Base-by-base conservation (phyloP, 192 early-diverging fungal genomes). In the Geosiphon pyriformis region DNA sequence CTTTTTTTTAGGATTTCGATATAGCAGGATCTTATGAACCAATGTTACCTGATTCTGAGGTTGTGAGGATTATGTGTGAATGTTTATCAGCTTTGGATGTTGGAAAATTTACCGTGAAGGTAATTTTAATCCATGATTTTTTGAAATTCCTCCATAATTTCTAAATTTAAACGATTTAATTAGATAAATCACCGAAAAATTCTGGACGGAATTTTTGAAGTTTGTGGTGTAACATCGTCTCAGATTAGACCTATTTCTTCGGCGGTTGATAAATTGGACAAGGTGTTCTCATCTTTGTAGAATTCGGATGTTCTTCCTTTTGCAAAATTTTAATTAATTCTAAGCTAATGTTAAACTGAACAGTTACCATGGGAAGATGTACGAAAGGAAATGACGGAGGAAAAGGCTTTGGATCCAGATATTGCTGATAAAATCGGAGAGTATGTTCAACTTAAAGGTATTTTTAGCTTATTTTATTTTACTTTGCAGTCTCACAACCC, bases 261-360 rank as follows among this genome's bases (percentile, higher is more conserved):
- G 47, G 95, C 96, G 0, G 94, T 99, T 6, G 96, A 99, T 75
- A 99, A 99, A 80, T 82, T 99, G 12, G 96, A 99, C 79, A 98
- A 98, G 78, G 79, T 83, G 18, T 49, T 11, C 12, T 12, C 18
- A 18, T 34, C 29, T 30, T 27, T 61, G 10, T 47, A 61, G 11
- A 42, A 15, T 15, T 42, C 37, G 15, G 6, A 6, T 10, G 37
- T 10, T 10, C 15, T 61, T 23, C 22, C 22, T 35, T 11, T 42
- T 23, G 12, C 20, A 31, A 35, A 1, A 0, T 18, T 32, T 29
- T 37, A 31, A 17, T 18, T 58, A 31, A 66, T 12, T n/a, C 18
- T 32, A n/a, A n/a, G n/a, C n/a, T n/a, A n/a, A 18, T 31, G 23
- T 1, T 59, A 15, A n/a, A 22, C 48, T 58, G 30, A 30, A 29